These are phyloP conservation scores for Syzygium grande DNA, from an alignment of 345 rosid species.

Conservation along the genomic window DNA sequence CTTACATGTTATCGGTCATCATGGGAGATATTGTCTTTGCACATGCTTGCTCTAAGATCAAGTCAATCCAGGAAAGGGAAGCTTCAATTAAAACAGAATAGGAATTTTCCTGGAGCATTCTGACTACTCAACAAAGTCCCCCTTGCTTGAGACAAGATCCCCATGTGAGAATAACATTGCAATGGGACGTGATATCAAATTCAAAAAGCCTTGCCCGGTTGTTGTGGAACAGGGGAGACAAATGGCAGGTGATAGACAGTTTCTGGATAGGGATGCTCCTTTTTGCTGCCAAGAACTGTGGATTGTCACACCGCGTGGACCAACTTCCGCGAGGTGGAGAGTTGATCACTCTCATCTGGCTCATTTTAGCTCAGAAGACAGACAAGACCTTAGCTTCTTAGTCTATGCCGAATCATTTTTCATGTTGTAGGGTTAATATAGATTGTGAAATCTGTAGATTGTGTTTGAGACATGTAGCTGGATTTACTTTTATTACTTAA, in stretches of 20 bases:
- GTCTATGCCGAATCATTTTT: background rate
- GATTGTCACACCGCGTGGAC: background rate
- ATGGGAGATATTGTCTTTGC: background rate
- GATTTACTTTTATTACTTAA: background rate
- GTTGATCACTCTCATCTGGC: background rate
- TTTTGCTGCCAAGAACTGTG: background rate
- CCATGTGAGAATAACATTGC: background rate
- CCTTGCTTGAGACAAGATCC: background rate
- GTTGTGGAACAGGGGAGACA: background rate
- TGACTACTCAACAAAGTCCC: background rate
- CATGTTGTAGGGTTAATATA: background rate
- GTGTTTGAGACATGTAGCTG: background rate
- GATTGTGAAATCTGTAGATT: background rate
- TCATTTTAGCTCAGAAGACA: background rate
- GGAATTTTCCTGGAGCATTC: background rate
- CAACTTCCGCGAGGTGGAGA: background rate
- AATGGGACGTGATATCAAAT: background rate
- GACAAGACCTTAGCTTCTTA: background rate
- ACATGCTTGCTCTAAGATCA: background rate
- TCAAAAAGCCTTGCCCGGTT: background rate
- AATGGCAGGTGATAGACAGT: background rate
- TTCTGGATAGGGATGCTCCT: background rate
- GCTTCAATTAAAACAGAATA: background rate
- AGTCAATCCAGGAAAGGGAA: background rate
- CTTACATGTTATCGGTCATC: background rate